Conservation (phyloP, 2,329 filamentous ascomycete genomes). For the Aspergillus sp. region DNA sequence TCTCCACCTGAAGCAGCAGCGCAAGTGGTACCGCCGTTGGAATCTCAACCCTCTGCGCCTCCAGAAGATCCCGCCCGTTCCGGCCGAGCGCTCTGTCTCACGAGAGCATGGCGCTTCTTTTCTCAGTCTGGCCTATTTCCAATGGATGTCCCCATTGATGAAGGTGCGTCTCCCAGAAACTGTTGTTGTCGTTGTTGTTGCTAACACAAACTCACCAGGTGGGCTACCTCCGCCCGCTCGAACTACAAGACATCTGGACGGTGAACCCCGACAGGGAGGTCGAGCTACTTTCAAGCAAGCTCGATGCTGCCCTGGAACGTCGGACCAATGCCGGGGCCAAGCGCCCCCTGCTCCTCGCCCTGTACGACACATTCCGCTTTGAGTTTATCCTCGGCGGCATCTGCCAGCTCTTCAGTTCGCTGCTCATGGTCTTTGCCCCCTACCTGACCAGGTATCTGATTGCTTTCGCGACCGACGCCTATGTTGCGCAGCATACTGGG, state of each 20-base stretch:
- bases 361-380: slow-evolving; percentile 82
- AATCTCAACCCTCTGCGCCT: slow-evolving; percentile 50
- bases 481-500: slow-evolving; percentile 61
- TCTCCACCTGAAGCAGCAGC: not conserved
- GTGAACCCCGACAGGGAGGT: slow-evolving; percentile 82
- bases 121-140: slow-evolving; percentile 77
- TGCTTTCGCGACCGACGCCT: slow-evolving; percentile 80
- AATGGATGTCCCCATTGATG: slow-evolving; percentile 93
- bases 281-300: slow-evolving; percentile 67
- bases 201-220: slow-evolving; percentile 52
- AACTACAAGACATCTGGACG: slow-evolving; percentile 83
- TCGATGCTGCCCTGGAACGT: slow-evolving; percentile 71
- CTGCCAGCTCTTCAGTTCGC: slow-evolving; percentile 72
- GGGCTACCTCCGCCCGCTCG: slow-evolving; percentile 83
- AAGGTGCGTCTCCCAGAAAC: slow-evolving; percentile 55
- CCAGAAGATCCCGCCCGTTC: slow-evolving; percentile 59
- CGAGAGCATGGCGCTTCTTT: slow-evolving; percentile 75
- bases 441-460: slow-evolving; percentile 88
- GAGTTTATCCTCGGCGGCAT: slow-evolving; percentile 87
- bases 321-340: slow-evolving; percentile 71
- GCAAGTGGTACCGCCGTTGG: slow-evolving; percentile 5
- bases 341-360: slow-evolving; percentile 75
- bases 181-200: too few relatives aligned
- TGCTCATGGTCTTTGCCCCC: slow-evolving; percentile 79
- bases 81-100: slow-evolving; percentile 59